A percentile compares a stretch with the other conserved stretches of the same genome.
These are phyloP conservation scores for Plenodomus lindquistii DNA, from an alignment of 2,329 filamentous ascomycete genomes.

Conservation along the genomic window DNA sequence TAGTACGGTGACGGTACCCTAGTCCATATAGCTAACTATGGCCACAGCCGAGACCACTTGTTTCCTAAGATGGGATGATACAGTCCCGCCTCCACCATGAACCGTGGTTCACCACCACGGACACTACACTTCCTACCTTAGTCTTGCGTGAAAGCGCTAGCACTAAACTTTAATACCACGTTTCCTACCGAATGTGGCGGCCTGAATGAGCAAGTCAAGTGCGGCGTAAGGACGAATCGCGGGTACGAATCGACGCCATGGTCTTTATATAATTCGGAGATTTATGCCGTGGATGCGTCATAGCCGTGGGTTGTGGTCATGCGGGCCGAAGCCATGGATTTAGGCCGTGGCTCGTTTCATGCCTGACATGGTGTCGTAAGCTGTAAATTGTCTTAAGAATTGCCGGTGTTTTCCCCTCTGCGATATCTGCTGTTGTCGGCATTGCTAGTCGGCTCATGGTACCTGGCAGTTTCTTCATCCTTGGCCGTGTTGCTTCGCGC, in stretches of 20 bases:
- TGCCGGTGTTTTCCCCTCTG: background rate
- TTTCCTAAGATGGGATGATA: too few species aligned
- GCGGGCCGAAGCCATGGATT: too few species aligned
- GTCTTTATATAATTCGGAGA: background rate
- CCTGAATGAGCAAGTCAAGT: background rate
- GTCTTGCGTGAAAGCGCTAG: background rate
- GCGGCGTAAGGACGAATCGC: background rate
- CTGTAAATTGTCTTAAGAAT: too few species aligned
- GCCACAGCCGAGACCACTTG: too few species aligned
- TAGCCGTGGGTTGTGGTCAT: background rate
- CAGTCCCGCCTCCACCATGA: background rate
- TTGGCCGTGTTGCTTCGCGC: slow-evolving; percentile 8
- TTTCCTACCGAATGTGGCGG: background rate
- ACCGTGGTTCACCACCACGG: background rate
- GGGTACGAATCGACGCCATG: background rate
- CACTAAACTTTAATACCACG: background rate
- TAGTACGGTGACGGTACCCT: too few species aligned
- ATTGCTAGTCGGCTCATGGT: background rate
- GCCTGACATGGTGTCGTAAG: background rate
- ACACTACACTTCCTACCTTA: background rate
- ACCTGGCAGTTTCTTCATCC: slow-evolving; percentile 4
- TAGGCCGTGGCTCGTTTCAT: background rate
- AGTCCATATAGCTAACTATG: too few species aligned
- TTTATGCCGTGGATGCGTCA: background rate
- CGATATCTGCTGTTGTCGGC: background rate